Evolutionary conservation across 805 yeast species (phyloP).

Genomic region (Teunomyces kruisii): DNA sequence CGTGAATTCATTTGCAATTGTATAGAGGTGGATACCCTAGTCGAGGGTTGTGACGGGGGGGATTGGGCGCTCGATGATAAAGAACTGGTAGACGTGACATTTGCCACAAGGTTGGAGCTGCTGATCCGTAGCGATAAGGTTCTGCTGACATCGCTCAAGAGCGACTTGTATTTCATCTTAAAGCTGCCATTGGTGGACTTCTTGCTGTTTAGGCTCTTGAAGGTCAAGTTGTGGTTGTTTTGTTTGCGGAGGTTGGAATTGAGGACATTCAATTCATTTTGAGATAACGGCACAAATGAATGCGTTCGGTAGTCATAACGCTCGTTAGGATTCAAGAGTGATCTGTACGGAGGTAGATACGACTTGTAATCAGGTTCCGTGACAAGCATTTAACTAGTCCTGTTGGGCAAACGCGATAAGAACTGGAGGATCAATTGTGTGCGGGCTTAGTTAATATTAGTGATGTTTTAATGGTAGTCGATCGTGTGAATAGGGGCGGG

Average conservation of each 20-base stretch:
- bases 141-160: slow-evolving; percentile 49
- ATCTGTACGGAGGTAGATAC: slow-evolving; percentile 43
- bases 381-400: slow-evolving; percentile 2
- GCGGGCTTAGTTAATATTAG: slow-evolving; percentile 1
- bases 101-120: slow-evolving; percentile 13
- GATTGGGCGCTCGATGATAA: not conserved
- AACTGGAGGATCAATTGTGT: not conserved
- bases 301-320: slow-evolving; percentile 53
- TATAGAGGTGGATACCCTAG: not conserved
- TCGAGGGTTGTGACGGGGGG: not conserved
- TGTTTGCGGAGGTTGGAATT: slow-evolving; percentile 15
- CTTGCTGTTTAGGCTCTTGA: slow-evolving; percentile 10
- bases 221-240: slow-evolving; percentile 14
- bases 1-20: not conserved
- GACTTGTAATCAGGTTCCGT: slow-evolving; percentile 7
- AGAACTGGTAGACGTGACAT: not conserved
- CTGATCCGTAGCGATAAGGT: slow-evolving; percentile 35
- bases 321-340: slow-evolving; percentile 48
- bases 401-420: not conserved
- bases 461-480: not conserved
- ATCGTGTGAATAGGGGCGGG: slow-evolving; percentile 11
- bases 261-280: slow-evolving; percentile 29
- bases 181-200: slow-evolving; percentile 12
- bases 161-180: slow-evolving; percentile 49
- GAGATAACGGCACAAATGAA: slow-evolving; percentile 37